These are phyloP conservation scores for Pythium biforme DNA, from an alignment of 352 stramenopile species.

Conservation along the genomic window DNA sequence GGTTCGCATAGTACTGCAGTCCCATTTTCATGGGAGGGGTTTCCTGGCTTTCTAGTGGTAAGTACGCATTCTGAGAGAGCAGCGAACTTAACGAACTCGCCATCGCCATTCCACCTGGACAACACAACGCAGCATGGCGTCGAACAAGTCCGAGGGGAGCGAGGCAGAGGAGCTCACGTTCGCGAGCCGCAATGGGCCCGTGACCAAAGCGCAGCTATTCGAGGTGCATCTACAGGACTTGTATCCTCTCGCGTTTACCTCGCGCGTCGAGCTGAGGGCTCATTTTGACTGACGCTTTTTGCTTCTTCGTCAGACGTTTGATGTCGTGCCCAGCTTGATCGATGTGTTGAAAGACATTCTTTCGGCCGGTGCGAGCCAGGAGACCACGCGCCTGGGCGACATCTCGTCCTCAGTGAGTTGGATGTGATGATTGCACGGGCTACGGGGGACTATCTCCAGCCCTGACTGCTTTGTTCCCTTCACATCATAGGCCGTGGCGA, in stretches of 20 bases:
- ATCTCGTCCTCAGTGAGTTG: constrained; percentile 67
- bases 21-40: too few relatives aligned
- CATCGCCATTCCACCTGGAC: too few relatives aligned
- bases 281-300: neutral
- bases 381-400: constrained; percentile 76
- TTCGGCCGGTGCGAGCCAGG: constrained; percentile 66
- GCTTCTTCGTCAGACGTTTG: constrained; percentile 50
- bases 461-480: neutral
- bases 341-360: constrained; percentile 85
- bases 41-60: too few relatives aligned
- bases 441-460: neutral
- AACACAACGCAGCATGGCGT: too few relatives aligned
- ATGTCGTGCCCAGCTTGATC: constrained; percentile 80
- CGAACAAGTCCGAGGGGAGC: constrained; percentile 27
- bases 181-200: constrained; percentile 37
- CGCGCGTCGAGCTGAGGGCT: too few relatives aligned
- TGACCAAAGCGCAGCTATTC: constrained; percentile 70
- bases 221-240: constrained; percentile 41
- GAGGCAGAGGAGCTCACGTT: constrained; percentile 37
- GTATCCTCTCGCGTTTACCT: too few relatives aligned
- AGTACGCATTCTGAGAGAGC: too few relatives aligned
- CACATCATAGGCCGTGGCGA: constrained; percentile 47
- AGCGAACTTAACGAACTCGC: constrained; percentile 10
- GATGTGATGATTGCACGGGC: neutral
- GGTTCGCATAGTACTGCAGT: too few relatives aligned